Conservation (phyloP, 345 rosid species). For the Ailanthus altissimus region DNA sequence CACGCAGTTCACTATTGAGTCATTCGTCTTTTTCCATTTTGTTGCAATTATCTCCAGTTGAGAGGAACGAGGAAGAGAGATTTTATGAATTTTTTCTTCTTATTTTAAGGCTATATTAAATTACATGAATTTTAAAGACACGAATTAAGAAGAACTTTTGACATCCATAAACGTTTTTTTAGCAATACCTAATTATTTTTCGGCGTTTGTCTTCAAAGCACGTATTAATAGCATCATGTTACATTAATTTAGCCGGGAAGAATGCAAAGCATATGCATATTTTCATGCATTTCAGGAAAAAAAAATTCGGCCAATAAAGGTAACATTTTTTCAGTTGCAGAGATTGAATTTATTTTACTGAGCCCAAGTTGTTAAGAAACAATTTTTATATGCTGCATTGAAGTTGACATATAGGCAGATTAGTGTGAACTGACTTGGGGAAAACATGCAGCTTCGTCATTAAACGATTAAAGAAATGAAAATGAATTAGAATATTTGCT, state of each 20-base stretch:
- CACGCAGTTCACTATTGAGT: constrained; percentile 18
- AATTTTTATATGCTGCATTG: not conserved
- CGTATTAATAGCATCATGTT: no score
- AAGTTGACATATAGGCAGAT: constrained; percentile 5
- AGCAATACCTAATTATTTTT: no score
- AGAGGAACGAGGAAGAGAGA: not conserved
- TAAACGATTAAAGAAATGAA: not conserved
- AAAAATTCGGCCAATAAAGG: not conserved
- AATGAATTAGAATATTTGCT: not conserved
- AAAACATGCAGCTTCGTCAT: not conserved
- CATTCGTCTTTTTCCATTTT: not conserved
- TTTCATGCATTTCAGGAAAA: not conserved
- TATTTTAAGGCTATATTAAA: no score
- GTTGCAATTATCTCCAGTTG: not conserved
- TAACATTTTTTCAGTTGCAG: not conserved
- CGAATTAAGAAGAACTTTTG: no score
- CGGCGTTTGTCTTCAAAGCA: not conserved
- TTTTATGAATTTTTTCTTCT: no score
- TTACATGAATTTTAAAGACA: no score
- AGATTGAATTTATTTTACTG: not conserved
- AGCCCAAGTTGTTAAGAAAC: not conserved
- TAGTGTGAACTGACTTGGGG: not conserved
- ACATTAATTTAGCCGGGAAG: no score
- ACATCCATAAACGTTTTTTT: no score
- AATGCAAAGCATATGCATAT: not conserved